phyloP scores from a whole-genome alignment of 2,329 filamentous ascomycete species.

The Phialophora macrospora region DNA sequence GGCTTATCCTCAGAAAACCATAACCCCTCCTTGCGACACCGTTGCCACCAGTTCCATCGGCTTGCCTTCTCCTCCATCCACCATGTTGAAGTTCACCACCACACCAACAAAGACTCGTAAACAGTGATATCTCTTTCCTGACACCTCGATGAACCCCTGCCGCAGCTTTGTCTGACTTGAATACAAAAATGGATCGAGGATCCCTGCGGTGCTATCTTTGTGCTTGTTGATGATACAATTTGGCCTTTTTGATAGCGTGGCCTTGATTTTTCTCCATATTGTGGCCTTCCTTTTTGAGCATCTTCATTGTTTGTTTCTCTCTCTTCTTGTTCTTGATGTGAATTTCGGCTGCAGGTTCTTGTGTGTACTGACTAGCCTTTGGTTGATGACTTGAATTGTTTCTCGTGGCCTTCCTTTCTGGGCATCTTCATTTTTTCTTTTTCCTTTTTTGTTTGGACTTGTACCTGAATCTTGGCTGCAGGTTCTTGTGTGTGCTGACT shows the following conservation, averaged over 20 bases:
- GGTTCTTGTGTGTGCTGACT: constrained; percentile 9
- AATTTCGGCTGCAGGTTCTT: constrained; percentile 4
- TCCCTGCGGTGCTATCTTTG: constrained; percentile 1
- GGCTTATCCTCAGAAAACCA: too few species aligned
- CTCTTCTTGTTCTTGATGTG: not conserved
- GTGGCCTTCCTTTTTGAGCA: not conserved
- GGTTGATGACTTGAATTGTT: not conserved
- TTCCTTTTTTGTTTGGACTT: not conserved
- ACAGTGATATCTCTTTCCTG: too few species aligned
- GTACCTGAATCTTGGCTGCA: not conserved
- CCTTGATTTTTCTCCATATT: constrained; percentile 10
- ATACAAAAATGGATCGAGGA: not conserved
- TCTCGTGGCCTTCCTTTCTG: not conserved
- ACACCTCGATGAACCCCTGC: too few species aligned
- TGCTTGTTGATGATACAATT: constrained; percentile 5
- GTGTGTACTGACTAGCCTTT: not conserved
- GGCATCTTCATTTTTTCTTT: not conserved
- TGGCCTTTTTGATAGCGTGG: constrained; percentile 9
- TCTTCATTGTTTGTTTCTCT: not conserved
- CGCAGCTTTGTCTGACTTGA: not conserved
- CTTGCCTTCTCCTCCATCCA: too few species aligned
- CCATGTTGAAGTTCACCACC: too few species aligned
- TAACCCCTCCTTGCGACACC: too few species aligned
- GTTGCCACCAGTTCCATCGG: too few species aligned
- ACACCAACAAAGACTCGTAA: too few species aligned